These are phyloP conservation scores for Calocera cornea DNA, from an alignment of 768 basidiomycete genomes.

Conservation along the genomic window DNA sequence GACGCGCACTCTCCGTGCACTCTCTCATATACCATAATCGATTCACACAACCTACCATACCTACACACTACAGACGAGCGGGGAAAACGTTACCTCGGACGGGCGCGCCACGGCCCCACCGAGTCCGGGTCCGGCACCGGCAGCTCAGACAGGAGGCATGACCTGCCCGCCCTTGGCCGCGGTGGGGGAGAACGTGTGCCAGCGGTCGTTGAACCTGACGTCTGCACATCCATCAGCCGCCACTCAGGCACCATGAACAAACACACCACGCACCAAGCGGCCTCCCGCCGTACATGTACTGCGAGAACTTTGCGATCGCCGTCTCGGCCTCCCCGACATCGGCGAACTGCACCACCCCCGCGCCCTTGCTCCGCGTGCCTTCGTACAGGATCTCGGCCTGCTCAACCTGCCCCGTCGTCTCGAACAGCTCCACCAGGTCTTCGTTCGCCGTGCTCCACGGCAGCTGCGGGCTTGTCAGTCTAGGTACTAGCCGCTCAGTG, in stretches of 20 bases:
- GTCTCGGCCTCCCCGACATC: slow-evolving; percentile 83
- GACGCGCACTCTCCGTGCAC: too few species aligned
- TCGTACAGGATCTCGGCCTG: slow-evolving; percentile 91
- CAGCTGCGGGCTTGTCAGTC: slow-evolving; percentile 36
- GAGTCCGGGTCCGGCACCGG: too few species aligned
- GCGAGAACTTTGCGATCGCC: slow-evolving; percentile 91
- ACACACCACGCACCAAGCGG: slow-evolving; percentile 48
- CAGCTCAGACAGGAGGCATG: neutral
- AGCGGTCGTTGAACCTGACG: slow-evolving; percentile 88
- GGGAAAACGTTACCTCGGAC: too few species aligned
- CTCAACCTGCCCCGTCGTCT: slow-evolving; percentile 92
- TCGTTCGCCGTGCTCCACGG: slow-evolving; percentile 99
- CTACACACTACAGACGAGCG: too few species aligned
- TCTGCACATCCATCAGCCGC: slow-evolving; percentile 31
- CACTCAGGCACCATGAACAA: neutral
- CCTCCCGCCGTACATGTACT: slow-evolving; percentile 87
- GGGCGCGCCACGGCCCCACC: too few species aligned
- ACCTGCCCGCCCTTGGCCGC: slow-evolving; percentile 56
- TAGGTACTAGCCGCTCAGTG: neutral
- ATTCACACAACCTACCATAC: too few species aligned
- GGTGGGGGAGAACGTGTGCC: slow-evolving; percentile 83
- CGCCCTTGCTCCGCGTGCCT: slow-evolving; percentile 81
- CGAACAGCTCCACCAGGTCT: slow-evolving; percentile 93
- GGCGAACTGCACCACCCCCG: slow-evolving; percentile 90
- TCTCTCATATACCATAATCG: too few species aligned